A percentile compares a stretch with the other conserved stretches of the same genome.
phyloP scores from a whole-genome alignment of 805 yeast species.

The Vanderwaltozyma yarrowii region DNA sequence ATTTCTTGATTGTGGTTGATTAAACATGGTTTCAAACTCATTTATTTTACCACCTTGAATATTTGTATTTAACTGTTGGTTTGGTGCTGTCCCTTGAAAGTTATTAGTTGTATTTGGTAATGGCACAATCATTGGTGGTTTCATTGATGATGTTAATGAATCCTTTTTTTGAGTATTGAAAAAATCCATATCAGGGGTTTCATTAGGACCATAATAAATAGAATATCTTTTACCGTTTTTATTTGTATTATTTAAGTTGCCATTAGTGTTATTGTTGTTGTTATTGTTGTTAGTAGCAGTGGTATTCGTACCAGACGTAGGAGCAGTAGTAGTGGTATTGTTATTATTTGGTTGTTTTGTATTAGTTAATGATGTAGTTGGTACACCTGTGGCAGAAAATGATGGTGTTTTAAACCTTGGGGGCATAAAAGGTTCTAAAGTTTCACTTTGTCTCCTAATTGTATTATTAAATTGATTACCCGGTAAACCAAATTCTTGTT shows the following conservation, averaged over 20 bases:
- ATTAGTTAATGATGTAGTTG: slow-evolving; percentile 4
- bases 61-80: neutral
- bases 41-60: slow-evolving; percentile 2
- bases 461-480: slow-evolving; percentile 3
- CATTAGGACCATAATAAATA: slow-evolving; percentile 14
- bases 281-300: neutral
- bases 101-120: slow-evolving; percentile 3
- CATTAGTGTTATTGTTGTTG: slow-evolving; percentile 2
- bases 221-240: slow-evolving; percentile 17
- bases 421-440: slow-evolving; percentile 38
- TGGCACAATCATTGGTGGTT: slow-evolving; percentile 19
- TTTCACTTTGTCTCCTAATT: slow-evolving; percentile 39
- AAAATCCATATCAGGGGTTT: slow-evolving; percentile 18
- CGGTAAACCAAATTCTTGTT: neutral
- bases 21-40: slow-evolving; percentile 5
- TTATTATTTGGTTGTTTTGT: slow-evolving; percentile 4
- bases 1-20: slow-evolving; percentile 16
- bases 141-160: slow-evolving; percentile 10
- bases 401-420: slow-evolving; percentile 24
- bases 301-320: too few species aligned
- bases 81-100: neutral
- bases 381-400: slow-evolving; percentile 7
- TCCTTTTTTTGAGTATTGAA: slow-evolving; percentile 6
- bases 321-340: neutral
- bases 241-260: slow-evolving; percentile 5